These are phyloP conservation scores for Xylaria venustula DNA, from an alignment of 495 filamentous ascomycete genomes.

Conservation along the genomic window DNA sequence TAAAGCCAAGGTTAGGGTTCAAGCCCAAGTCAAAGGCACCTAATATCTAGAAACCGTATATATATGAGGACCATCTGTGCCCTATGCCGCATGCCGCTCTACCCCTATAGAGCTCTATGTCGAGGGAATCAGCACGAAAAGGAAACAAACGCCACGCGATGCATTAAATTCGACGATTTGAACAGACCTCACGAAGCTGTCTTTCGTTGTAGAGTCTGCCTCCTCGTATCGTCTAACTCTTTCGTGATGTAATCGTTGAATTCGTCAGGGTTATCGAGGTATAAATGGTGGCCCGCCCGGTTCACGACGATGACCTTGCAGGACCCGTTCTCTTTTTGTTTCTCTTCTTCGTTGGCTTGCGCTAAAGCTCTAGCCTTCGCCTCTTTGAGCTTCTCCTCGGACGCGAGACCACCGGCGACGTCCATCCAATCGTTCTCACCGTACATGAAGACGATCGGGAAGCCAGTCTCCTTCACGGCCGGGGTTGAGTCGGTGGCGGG, in stretches of 20 bases:
- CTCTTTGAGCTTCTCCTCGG: constrained; percentile 75
- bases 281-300: constrained; percentile 88
- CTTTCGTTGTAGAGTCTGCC: constrained; percentile 17
- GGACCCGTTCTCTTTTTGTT: constrained; percentile 66
- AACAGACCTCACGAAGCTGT: background rate
- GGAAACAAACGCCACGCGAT: constrained; percentile 10
- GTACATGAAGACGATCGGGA: constrained; percentile 90
- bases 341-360: constrained; percentile 65
- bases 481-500: constrained; percentile 35
- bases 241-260: constrained; percentile 75
- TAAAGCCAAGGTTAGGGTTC: too few species aligned
- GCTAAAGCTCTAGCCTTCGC: constrained; percentile 57
- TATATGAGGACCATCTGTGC: too few species aligned
- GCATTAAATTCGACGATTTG: background rate
- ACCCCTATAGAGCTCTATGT: too few species aligned
- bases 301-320: constrained; percentile 83
- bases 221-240: constrained; percentile 72
- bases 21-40: too few species aligned
- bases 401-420: constrained; percentile 76
- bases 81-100: background rate
- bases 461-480: constrained; percentile 61
- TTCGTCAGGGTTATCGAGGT: constrained; percentile 84
- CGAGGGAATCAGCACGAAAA: too few species aligned
- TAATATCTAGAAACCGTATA: background rate
- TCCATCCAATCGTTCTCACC: constrained; percentile 99